Evolutionary conservation across 768 basidiomycete species (phyloP).

Genomic region (Hericium alpestre): DNA sequence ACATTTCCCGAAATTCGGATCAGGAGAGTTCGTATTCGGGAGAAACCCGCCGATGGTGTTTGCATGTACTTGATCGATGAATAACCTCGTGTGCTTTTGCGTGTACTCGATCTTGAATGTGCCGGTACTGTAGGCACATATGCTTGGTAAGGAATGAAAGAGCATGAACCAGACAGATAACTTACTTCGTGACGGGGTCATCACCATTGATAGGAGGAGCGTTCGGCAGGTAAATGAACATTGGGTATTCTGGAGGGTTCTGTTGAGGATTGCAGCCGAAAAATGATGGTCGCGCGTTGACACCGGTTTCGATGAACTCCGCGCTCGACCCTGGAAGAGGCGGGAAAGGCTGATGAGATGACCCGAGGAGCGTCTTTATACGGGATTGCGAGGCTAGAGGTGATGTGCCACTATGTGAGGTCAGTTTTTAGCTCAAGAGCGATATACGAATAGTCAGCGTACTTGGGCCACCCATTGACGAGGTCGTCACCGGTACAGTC

Average conservation of each 20-base stretch:
- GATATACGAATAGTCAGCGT: conserved; percentile 11
- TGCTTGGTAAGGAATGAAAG: conserved; percentile 2
- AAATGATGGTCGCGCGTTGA: conserved; percentile 63
- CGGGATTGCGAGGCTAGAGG: conserved; percentile 34
- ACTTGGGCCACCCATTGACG: conserved; percentile 58
- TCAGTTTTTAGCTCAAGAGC: not conserved
- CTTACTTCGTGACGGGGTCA: conserved; percentile 56
- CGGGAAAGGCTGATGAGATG: conserved; percentile 52
- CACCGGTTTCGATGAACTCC: conserved; percentile 46
- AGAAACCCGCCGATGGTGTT: conserved; percentile 53
- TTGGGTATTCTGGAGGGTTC: conserved; percentile 44
- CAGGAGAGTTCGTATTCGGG: conserved; percentile 46
- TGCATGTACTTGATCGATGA: conserved; percentile 50
- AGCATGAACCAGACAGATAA: not conserved
- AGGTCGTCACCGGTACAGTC: conserved; percentile 53
- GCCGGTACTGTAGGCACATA: conserved; percentile 29
- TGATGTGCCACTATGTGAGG: conserved; percentile 37
- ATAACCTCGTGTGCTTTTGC: conserved; percentile 38
- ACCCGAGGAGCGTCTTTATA: conserved; percentile 32
- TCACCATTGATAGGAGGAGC: conserved; percentile 57
- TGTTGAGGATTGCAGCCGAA: conserved; percentile 63
- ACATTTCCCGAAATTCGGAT: conserved; percentile 49
- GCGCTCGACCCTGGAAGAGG: conserved; percentile 44
- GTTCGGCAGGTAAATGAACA: conserved; percentile 70
- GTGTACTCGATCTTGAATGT: conserved; percentile 57